These are phyloP conservation scores for Crucibulum laeve DNA, from an alignment of 768 basidiomycete genomes.

Conservation along the genomic window DNA sequence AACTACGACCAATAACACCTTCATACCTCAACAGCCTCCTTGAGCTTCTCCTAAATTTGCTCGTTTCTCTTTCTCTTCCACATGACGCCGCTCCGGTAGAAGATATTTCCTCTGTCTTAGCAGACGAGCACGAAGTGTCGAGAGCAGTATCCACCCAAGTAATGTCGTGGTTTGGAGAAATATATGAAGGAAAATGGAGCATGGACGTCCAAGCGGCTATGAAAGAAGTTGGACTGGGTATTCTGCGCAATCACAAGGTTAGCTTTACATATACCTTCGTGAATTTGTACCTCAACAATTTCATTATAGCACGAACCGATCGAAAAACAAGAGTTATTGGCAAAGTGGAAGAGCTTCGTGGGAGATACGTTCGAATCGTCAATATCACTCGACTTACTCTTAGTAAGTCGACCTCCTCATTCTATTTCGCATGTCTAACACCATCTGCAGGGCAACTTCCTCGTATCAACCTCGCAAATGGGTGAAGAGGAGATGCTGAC, in stretches of 20 bases:
- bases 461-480: conserved; percentile 35
- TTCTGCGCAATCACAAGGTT: conserved; percentile 63
- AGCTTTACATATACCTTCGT: background rate
- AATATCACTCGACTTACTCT: conserved; percentile 65
- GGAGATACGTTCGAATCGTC: conserved; percentile 71
- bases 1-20: conserved; percentile 69
- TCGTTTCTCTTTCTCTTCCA: conserved; percentile 59
- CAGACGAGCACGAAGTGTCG: conserved; percentile 70
- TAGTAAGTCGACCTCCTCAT: conserved; percentile 37
- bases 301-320: conserved; percentile 54
- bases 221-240: conserved; percentile 71
- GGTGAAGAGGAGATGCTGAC: conserved; percentile 33
- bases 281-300: conserved; percentile 2
- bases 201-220: conserved; percentile 62
- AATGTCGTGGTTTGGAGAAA: conserved; percentile 78
- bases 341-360: conserved; percentile 66
- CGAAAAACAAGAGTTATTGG: conserved; percentile 48
- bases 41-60: conserved; percentile 67
- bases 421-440: conserved; percentile 1
- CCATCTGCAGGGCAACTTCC: conserved; percentile 65
- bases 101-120: conserved; percentile 54
- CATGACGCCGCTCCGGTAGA: conserved; percentile 51
- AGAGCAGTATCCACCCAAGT: conserved; percentile 60
- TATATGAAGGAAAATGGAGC: conserved; percentile 54
- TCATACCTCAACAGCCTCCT: conserved; percentile 67